Conservation (phyloP, 257 asterid species). For the Thymus quinquecostatus region DNA sequence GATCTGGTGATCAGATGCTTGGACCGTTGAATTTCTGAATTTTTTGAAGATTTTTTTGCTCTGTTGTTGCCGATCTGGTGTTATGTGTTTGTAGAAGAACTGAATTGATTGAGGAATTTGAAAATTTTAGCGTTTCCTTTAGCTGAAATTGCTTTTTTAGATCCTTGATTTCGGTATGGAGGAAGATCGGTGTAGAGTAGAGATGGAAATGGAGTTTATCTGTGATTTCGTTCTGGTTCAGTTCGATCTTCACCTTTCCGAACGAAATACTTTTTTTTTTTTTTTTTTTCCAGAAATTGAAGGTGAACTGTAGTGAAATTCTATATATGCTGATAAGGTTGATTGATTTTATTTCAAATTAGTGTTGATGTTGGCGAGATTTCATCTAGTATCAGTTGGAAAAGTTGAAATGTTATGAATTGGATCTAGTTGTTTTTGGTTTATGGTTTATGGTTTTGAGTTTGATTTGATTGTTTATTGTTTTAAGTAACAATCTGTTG, state of each 20-base stretch:
- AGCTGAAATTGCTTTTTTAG: background rate
- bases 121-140: background rate
- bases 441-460: too few relatives aligned
- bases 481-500: too few relatives aligned
- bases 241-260: background rate
- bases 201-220: background rate
- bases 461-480: too few relatives aligned
- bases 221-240: background rate
- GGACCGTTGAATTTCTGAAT: background rate
- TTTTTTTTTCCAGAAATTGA: background rate
- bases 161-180: constrained; percentile 3
- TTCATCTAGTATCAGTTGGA: background rate
- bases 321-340: background rate
- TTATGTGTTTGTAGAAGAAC: background rate
- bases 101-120: background rate
- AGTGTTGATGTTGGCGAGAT: background rate
- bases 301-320: background rate
- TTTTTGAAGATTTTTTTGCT: background rate
- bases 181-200: background rate
- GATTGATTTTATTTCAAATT: background rate
- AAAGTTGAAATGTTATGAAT: background rate
- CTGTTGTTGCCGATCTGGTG: constrained; percentile 27
- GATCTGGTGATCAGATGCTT: constrained; percentile 30
- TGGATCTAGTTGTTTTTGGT: background rate
- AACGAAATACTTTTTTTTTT: too few relatives aligned